Conservation (phyloP, 2,329 filamentous ascomycete genomes). For the Elsinoe ampelina region DNA sequence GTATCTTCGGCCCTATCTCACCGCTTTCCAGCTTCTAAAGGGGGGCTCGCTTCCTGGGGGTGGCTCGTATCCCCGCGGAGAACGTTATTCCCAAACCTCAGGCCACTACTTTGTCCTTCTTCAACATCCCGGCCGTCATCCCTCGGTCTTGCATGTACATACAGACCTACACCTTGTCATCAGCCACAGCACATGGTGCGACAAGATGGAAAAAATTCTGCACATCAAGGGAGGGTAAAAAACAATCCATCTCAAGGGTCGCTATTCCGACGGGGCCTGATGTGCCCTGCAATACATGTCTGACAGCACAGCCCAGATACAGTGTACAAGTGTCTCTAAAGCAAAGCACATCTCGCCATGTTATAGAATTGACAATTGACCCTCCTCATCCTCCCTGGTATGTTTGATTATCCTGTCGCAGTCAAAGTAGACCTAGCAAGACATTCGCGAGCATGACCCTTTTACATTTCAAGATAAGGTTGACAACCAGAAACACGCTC, state of each 20-base stretch:
- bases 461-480: not conserved
- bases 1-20: no score
- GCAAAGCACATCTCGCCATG: not conserved
- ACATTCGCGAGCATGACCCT: not conserved
- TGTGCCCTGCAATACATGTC: not conserved
- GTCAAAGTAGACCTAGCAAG: not conserved
- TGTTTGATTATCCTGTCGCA: not conserved
- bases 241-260: not conserved
- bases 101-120: not conserved
- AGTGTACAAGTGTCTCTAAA: no score
- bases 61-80: no score
- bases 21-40: no score
- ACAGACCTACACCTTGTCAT: not conserved
- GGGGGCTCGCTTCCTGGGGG: no score
- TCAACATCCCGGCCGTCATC: not conserved
- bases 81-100: not conserved
- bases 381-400: not conserved
- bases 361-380: not conserved
- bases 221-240: not conserved
- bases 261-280: not conserved
- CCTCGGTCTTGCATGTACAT: slow-evolving; percentile 9
- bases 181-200: slow-evolving; percentile 4
- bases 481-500: not conserved
- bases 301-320: not conserved
- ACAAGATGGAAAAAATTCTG: not conserved